These are phyloP conservation scores for Papilionanthe hybrid DNA, from an alignment of 116 monocot genomes.

Conservation along the genomic window DNA sequence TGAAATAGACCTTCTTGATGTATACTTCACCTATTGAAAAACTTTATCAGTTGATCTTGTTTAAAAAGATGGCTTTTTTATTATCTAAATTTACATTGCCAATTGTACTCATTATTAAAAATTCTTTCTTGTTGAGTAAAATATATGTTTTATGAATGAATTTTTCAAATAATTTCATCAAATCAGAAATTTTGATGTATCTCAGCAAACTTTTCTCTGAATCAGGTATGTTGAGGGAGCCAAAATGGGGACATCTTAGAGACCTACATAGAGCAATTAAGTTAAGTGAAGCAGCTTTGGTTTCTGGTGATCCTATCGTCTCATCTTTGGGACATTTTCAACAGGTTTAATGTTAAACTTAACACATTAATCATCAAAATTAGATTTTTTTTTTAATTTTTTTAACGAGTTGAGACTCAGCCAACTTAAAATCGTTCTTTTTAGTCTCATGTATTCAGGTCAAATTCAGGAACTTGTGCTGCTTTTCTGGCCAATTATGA, in stretches of 20 bases:
- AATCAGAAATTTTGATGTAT: neutral
- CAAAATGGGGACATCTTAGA: slow-evolving; percentile 92
- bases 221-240: slow-evolving; percentile 75
- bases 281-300: slow-evolving; percentile 58
- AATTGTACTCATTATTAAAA: no score
- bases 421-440: slow-evolving; percentile 7
- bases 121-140: no score
- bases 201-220: neutral
- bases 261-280: slow-evolving; percentile 89
- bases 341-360: slow-evolving; percentile 43
- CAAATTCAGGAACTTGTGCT: no score
- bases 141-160: no score
- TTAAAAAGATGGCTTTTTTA: no score
- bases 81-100: no score
- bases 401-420: neutral
- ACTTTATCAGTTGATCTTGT: no score
- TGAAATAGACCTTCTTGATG: no score
- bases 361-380: neutral
- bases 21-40: no score
- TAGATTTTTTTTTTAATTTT: neutral
- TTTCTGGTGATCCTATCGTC: slow-evolving; percentile 57
- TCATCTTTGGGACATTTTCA: slow-evolving; percentile 50
- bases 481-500: no score
- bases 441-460: neutral
- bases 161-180: no score